Percentiles rank a stretch among this genome's conserved stretches.
phyloP scores from a whole-genome alignment of 1,284 basidiomycete species.

The Cystobasidium pallidum region DNA sequence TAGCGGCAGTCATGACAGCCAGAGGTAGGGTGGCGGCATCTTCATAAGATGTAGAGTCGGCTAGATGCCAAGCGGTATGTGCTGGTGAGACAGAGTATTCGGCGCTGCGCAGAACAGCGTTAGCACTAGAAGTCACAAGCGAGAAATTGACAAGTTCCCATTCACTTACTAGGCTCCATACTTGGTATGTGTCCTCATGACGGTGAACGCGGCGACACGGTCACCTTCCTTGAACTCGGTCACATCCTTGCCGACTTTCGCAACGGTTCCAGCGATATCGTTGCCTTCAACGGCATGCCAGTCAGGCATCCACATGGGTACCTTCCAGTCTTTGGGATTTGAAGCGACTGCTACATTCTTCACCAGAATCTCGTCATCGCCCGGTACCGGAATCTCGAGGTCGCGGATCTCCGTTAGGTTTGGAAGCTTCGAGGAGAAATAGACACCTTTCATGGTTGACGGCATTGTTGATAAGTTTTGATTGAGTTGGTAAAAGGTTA shows the following conservation, averaged over 20 bases:
- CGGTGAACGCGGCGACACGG: conserved; percentile 53
- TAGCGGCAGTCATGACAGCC: conserved; percentile 56
- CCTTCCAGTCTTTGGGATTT: conserved; percentile 57
- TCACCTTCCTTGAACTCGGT: conserved; percentile 53
- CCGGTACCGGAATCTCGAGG: conserved; percentile 44
- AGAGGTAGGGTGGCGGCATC: conserved; percentile 56
- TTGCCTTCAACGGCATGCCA: conserved; percentile 53
- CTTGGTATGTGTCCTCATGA: conserved; percentile 47
- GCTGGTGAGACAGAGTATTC: conserved; percentile 51
- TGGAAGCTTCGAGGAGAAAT: conserved; percentile 36
- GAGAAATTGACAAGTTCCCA: conserved; percentile 15
- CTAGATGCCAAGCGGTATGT: conserved; percentile 50
- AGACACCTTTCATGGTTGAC: conserved; percentile 50
- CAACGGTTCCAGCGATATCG: conserved; percentile 54
- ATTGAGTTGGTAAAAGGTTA: no score
- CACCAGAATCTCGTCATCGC: conserved; percentile 54
- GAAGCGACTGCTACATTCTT: conserved; percentile 55
- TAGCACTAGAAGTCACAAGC: background rate
- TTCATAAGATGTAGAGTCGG: conserved; percentile 53
- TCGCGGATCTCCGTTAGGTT: conserved; percentile 44
- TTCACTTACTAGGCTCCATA: conserved; percentile 53
- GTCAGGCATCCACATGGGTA: conserved; percentile 44
- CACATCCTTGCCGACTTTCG: conserved; percentile 51
- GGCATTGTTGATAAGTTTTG: no score
- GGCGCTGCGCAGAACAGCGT: conserved; percentile 34